Base-by-base conservation (phyloP, 1,284 basidiomycete genomes). In the Athelia sp. region DNA sequence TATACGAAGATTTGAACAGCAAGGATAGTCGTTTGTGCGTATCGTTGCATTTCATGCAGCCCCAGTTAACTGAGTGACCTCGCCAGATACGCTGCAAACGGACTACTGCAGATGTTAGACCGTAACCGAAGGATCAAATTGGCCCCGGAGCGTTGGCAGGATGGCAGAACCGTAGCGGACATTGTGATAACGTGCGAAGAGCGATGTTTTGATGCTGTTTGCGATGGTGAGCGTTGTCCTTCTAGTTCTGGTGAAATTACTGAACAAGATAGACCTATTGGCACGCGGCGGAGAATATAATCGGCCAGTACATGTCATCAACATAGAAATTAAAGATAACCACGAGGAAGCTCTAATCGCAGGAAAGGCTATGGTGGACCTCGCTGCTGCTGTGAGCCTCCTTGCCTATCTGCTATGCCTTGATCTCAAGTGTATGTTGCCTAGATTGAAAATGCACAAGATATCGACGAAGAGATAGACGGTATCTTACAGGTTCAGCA, bases 171-270 rank as follows among this genome's bases (percentile, higher is more conserved):
- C 1, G 75, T 93, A 11, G 92, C 92, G 4, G 97, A 99, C 64
- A 79, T 99, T 14, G 96, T 99, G 14, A 97, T 99, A 58, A 99
- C 97, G 2, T 99, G 97, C 68, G 97, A 99, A 71, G 97, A 99
- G 68, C 81, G 96, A 50, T 99, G 97, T 69, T 99, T 94, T 67
- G 97, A 99, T 64, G 89, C 93, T 2, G 97, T 99, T 17, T 98
- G 96, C 63, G 97, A 99, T 67, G 95, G 95, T 95, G 60, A 62
- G 83, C 63, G 26, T 4, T 13, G 6, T n/a, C 10, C 15, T 47
- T 19, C 35, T 21, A 13, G 38, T 29, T 54, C 31, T 14, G 36
- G 19, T 52, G 29, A 24, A 50, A 38, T 51, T 47, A 24, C 45
- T 45, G 48, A 6, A 45, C 56, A 59, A 38, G 56, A 50, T 13